A percentile compares a stretch with the other conserved stretches of the same genome.
These are phyloP conservation scores for Monosporozyma servazzii DNA, from an alignment of 805 yeast genomes.

Conservation along the genomic window DNA sequence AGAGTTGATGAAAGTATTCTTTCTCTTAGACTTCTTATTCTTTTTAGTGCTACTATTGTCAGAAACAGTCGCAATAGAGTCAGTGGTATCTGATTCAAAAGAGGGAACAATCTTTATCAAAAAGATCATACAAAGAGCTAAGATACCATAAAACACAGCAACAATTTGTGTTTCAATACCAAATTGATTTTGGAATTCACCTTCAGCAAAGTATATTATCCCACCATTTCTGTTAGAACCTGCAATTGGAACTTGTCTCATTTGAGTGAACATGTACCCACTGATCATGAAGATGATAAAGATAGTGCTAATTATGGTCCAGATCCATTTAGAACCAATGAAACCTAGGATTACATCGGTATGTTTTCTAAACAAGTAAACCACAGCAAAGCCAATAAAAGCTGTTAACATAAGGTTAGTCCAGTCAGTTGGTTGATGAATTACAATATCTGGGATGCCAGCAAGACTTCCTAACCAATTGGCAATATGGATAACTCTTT, in stretches of 20 bases:
- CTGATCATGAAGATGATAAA: conserved; percentile 64
- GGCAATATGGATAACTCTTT: conserved; percentile 28
- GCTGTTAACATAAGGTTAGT: conserved; percentile 29
- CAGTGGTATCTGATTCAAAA: conserved; percentile 3
- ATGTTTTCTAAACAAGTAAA: conserved; percentile 29
- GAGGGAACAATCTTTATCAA: conserved; percentile 50
- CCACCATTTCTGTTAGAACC: conserved; percentile 35
- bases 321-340: conserved; percentile 45
- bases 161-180: conserved; percentile 88
- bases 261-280: conserved; percentile 91
- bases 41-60: background rate
- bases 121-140: conserved; percentile 51
- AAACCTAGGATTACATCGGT: conserved; percentile 32
- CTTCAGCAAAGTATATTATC: conserved; percentile 43
- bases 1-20: conserved; percentile 7
- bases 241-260: conserved; percentile 56
- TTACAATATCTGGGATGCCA: conserved; percentile 21
- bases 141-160: conserved; percentile 59
- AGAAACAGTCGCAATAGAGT: background rate
- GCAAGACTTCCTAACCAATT: conserved; percentile 20
- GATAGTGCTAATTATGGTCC: conserved; percentile 61
- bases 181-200: conserved; percentile 66
- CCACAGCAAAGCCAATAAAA: conserved; percentile 30
- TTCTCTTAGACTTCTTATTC: background rate
- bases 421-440: conserved; percentile 34